Conservation (phyloP, 2,329 filamentous ascomycete genomes). For the Fusarium anguioides region DNA sequence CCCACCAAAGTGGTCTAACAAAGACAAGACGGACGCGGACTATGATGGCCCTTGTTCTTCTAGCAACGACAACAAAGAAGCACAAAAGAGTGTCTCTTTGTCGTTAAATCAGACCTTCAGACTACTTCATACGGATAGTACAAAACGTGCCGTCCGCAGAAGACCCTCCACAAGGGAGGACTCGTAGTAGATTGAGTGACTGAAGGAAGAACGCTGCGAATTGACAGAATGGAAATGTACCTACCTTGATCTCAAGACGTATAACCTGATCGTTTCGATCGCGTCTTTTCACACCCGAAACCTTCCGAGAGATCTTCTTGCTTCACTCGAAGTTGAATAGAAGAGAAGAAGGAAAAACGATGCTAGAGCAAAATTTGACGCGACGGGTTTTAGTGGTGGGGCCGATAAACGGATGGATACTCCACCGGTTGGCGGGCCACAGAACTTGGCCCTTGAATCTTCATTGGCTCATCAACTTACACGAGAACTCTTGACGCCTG, state of each 20-base stretch:
- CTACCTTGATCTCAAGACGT: not conserved
- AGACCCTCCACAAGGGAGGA: constrained; percentile 50
- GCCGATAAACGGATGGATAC: not conserved
- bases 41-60: constrained; percentile 64
- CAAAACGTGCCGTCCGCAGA: constrained; percentile 53
- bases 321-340: too few species aligned
- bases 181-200: constrained; percentile 50
- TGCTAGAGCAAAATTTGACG: constrained; percentile 23
- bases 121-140: constrained; percentile 50
- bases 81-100: not conserved
- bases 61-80: constrained; percentile 52
- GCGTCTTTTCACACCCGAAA: not conserved
- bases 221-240: not conserved
- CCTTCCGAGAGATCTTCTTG: too few species aligned
- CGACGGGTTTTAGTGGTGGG: constrained; percentile 20
- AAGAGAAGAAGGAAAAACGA: too few species aligned
- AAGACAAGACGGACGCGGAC: constrained; percentile 58
- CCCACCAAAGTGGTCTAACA: constrained; percentile 32
- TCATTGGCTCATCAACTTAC: constrained; percentile 21
- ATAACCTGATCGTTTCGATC: not conserved
- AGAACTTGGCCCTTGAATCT: constrained; percentile 6
- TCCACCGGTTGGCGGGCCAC: constrained; percentile 31
- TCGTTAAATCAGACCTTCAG: constrained; percentile 45
- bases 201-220: constrained; percentile 47
- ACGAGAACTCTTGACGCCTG: too few species aligned